Base-by-base conservation (phyloP, 2,329 filamentous ascomycete genomes). In the Cladosporium sp. region DNA sequence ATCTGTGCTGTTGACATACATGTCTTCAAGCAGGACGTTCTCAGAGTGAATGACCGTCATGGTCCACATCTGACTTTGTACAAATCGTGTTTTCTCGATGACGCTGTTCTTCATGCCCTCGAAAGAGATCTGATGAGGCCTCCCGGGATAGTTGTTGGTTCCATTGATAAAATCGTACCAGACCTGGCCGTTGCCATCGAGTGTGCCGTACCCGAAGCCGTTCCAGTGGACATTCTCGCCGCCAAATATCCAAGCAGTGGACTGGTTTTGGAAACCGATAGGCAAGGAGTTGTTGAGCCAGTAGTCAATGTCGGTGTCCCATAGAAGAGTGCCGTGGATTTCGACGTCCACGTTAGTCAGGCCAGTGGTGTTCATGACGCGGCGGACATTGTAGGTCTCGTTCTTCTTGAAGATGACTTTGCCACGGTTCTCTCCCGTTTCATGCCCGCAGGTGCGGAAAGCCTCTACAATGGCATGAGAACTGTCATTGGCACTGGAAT, bases 101-200 rank as follows among this genome's bases (percentile, higher is more conserved):
- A 82, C 72, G 0, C 82, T 82, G 70, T 86, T 82, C 5, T 74
- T 82, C 3, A 84, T 77, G 3, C 78, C 75, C 21, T 76, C 81
- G 70, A 87, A 80, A 21, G 83, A 85, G 68, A 88, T 81, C 10
- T 79, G 78, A 62, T 85, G 83, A 1, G 84, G 85, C 11, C 85
- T 79, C 14, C 80, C 74, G 2, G 61, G 50, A 26, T 23, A 56
- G 28, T 63, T 63, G 37, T 78, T 80, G 12, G 71, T 70, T 16
- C 78, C 77, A 31, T 76, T 73, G 58, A 71, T 69, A 37, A 69
- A 69, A 29, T 85, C 79, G 69, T 88, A 88, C 86, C 86, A 88
- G 2, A 81, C 79, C 69, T 87, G 83, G 1, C 86, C 86, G 70
- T 88, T 88, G 11, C 86, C 86, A 70, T 88, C 80, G 16, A 88